Evolutionary conservation across 768 basidiomycete genomes (phyloP), one percentile per base, ranked within the genome.

Genomic region (Dioszegia hungarica): DNA sequence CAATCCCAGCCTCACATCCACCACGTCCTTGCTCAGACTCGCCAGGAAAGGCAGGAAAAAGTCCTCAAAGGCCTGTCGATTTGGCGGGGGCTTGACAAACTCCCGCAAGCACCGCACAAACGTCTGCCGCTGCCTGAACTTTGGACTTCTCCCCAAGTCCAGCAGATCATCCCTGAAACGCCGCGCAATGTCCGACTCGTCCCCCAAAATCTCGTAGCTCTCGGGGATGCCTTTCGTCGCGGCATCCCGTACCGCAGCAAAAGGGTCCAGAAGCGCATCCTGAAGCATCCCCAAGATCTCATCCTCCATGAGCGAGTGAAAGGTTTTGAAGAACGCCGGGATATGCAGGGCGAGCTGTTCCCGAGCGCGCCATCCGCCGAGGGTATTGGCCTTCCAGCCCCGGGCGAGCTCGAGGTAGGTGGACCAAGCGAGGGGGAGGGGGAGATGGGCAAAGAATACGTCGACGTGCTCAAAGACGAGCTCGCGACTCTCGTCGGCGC

Each of bases 1-100:
- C 2, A 90, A 81, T 6, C 85, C 87, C 55, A 95, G 90, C 43
- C 90, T 82, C 31, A 95, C 90, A 59, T 90, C 91, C 48, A 88
- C 80, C 12, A 94, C 84, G 33, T 97, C 93, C 29, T 78, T 70
- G 4, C 83, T 82, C 38, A 93, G 79, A 40, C 71, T 66, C 25
- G 79, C 75, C 19, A 93, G 75, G n/a, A 79, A 76, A 55, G 79
- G 73, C 77, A 89, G 82, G 59, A 84, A 74, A 50, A 75, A 64
- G 33, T 67, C 60, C 36, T 77, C 75, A 43, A 82, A 61, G 71
- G 75, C 62, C 79, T 80, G 65, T 80, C 82, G 55, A 75, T 69
- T 75, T 28, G 78, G 67, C 56, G 81, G 75, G 2, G 75, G 77
- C 31, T 77, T 77, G 43, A 84, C 72, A 51, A 90, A 79, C 33